Evolutionary conservation across 179 eudicot genomes (phyloP).

Genomic region (Amaranthus tricolor): DNA sequence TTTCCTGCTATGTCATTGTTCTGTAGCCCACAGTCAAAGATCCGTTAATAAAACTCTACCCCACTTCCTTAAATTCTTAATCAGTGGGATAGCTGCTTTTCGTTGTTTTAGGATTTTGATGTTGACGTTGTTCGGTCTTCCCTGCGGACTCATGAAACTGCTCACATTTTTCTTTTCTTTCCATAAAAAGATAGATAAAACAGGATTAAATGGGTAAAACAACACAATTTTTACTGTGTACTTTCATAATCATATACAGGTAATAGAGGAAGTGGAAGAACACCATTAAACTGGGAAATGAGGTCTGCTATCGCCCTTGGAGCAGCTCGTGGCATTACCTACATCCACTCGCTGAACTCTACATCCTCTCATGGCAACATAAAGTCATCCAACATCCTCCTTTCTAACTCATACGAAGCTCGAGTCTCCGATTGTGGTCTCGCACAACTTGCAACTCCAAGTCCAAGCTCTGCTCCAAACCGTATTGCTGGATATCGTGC

Average conservation of each 20-base stretch:
- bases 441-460: constrained; percentile 53
- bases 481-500: constrained; percentile 78
- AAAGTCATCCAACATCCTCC: constrained; percentile 69
- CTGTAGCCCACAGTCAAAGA: neutral
- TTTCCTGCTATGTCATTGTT: constrained; percentile 8
- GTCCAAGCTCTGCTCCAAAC: constrained; percentile 34
- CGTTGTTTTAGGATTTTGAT: constrained; percentile 15
- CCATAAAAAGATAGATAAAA: too few relatives aligned
- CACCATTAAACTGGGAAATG: constrained; percentile 83
- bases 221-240: neutral
- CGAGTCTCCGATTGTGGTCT: constrained; percentile 73
- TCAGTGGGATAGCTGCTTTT: constrained; percentile 7
- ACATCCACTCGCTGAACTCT: constrained; percentile 56
- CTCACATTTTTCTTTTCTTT: too few relatives aligned
- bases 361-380: constrained; percentile 71
- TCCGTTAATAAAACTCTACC: constrained; percentile 3
- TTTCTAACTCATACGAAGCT: constrained; percentile 61
- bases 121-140: neutral
- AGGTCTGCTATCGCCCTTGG: constrained; percentile 59
- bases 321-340: constrained; percentile 66
- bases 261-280: constrained; percentile 66
- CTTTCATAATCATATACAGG: constrained; percentile 32
- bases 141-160: too few relatives aligned
- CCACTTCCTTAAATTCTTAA: constrained; percentile 7
- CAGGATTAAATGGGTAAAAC: neutral